Evolutionary conservation across 352 stramenopile genomes (phyloP).

Genomic region (Phytophthora pluvialis): DNA sequence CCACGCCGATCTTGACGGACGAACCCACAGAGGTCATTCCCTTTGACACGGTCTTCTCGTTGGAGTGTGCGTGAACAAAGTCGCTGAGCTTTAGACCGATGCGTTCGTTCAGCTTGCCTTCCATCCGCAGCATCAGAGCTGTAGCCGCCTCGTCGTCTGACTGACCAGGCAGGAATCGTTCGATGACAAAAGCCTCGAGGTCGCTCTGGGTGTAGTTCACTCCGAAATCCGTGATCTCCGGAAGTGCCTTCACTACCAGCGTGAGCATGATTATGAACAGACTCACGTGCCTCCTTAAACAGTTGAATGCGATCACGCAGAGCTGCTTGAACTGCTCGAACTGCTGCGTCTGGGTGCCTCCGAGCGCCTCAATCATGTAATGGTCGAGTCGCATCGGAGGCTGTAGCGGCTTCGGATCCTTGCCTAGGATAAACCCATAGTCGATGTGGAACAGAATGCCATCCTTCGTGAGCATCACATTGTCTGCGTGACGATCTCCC

Average conservation of each 20-base stretch:
- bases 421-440: constrained; percentile 98
- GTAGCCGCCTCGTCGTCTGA: constrained; percentile 84
- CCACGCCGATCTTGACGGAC: constrained; percentile 83
- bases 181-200: constrained; percentile 83
- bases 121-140: constrained; percentile 83
- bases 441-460: constrained; percentile 99
- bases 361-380: constrained; percentile 88
- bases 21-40: constrained; percentile 81
- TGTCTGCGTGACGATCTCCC: constrained; percentile 98
- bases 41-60: constrained; percentile 87
- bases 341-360: constrained; percentile 76
- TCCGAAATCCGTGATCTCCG: constrained; percentile 87
- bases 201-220: constrained; percentile 88
- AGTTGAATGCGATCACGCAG: constrained; percentile 90
- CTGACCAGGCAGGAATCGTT: constrained; percentile 83
- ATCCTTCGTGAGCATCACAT: constrained; percentile 97
- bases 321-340: constrained; percentile 89
- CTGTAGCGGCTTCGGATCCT: constrained; percentile 98
- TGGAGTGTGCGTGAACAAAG: constrained; percentile 86
- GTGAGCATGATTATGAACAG: constrained; percentile 90
- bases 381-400: constrained; percentile 97
- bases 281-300: constrained; percentile 82
- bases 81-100: constrained; percentile 87
- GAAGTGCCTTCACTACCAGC: constrained; percentile 81
- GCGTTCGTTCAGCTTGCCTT: constrained; percentile 88